Evolutionary conservation across 495 filamentous ascomycete genomes (phyloP).

Genomic region (Delitschia confertaspora): DNA sequence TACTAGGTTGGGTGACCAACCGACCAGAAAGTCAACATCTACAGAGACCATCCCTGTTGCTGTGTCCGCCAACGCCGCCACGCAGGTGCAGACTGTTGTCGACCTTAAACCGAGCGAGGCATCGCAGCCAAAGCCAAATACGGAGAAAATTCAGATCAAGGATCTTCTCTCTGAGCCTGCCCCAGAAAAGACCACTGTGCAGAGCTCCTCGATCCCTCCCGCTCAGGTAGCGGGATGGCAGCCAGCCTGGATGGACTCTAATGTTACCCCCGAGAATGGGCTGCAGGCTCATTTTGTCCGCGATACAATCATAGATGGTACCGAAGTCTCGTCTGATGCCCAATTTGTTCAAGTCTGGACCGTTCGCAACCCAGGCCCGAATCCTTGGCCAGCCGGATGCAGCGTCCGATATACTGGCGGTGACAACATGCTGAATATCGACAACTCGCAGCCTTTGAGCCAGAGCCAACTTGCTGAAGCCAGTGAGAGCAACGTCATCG

Average conservation of each 20-base stretch:
- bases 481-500: conserved; percentile 71
- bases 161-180: conserved; percentile 31
- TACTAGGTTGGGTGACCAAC: conserved; percentile 57
- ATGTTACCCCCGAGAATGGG: conserved; percentile 14
- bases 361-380: conserved; percentile 71
- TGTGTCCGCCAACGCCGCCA: conserved; percentile 47
- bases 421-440: conserved; percentile 88
- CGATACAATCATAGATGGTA: conserved; percentile 72
- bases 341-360: conserved; percentile 89
- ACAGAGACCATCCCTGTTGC: conserved; percentile 44
- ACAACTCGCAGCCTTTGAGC: conserved; percentile 65
- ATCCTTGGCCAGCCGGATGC: conserved; percentile 78
- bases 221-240: conserved; percentile 1
- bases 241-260: neutral
- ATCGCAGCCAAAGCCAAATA: conserved; percentile 20
- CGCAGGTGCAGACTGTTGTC: conserved; percentile 61
- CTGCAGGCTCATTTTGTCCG: conserved; percentile 69
- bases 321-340: conserved; percentile 54
- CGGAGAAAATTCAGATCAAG: conserved; percentile 37
- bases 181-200: conserved; percentile 30
- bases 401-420: conserved; percentile 86
- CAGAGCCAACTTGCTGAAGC: conserved; percentile 60
- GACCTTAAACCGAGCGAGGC: conserved; percentile 56
- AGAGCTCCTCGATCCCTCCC: conserved; percentile 23
- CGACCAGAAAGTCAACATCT: conserved; percentile 39